These are phyloP conservation scores for Pseudonitzschia multiseries DNA, from an alignment of 108 stramenopile genomes.

Conservation along the genomic window DNA sequence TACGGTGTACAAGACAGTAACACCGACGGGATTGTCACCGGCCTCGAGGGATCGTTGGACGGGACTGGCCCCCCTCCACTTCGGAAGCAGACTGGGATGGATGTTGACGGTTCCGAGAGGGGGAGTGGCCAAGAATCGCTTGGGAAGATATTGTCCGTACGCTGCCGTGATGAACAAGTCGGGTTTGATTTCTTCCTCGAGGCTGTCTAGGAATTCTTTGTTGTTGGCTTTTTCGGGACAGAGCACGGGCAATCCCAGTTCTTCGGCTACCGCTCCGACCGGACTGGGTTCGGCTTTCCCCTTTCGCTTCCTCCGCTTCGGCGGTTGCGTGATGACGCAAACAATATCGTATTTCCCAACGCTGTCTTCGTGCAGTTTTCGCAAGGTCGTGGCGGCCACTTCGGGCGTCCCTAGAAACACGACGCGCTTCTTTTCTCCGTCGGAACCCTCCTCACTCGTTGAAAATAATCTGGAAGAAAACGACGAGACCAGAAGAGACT, in stretches of 20 bases:
- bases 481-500: background rate
- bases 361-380: slow-evolving; percentile 69
- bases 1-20: slow-evolving; percentile 93
- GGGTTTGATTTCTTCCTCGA: slow-evolving; percentile 65
- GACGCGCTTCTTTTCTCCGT: slow-evolving; percentile 59
- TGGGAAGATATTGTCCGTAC: slow-evolving; percentile 94
- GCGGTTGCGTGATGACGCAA: slow-evolving; percentile 93
- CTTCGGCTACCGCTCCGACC: slow-evolving; percentile 87
- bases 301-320: slow-evolving; percentile 79
- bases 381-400: slow-evolving; percentile 91
- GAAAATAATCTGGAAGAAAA: slow-evolving; percentile 8
- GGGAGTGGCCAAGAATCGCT: slow-evolving; percentile 87
- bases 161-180: slow-evolving; percentile 98
- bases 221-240: slow-evolving; percentile 92
- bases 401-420: slow-evolving; percentile 96
- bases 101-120: slow-evolving; percentile 92
- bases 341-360: slow-evolving; percentile 77
- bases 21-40: slow-evolving; percentile 63
- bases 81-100: slow-evolving; percentile 93
- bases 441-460: background rate
- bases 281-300: slow-evolving; percentile 77
- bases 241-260: slow-evolving; percentile 67
- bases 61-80: slow-evolving; percentile 95
- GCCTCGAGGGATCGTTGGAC: slow-evolving; percentile 77
- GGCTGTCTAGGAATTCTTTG: slow-evolving; percentile 69